Conservation (phyloP, 805 yeast species). For the Wickerhamiella azyma region DNA sequence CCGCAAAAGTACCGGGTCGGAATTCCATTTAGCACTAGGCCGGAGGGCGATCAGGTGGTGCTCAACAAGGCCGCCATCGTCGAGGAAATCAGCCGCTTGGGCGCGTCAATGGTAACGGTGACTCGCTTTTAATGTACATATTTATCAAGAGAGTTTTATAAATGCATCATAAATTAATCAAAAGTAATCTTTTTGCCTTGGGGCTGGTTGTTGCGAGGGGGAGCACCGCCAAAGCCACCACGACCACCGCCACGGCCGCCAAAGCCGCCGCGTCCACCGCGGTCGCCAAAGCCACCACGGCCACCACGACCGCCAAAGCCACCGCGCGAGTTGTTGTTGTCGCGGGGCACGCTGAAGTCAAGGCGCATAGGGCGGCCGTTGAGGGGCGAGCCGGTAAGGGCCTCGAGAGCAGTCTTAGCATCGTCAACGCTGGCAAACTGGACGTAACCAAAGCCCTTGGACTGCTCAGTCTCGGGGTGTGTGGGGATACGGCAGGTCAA, state of each 20-base stretch:
- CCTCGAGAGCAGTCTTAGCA: slow-evolving; percentile 78
- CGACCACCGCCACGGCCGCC: slow-evolving; percentile 17
- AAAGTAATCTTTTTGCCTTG: slow-evolving; percentile 18
- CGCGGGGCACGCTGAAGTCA: slow-evolving; percentile 89
- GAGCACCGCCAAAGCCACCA: slow-evolving; percentile 16
- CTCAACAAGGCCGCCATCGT: slow-evolving; percentile 62
- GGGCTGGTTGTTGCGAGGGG: slow-evolving; percentile 14
- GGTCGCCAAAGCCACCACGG: slow-evolving; percentile 24
- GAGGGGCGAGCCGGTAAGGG: slow-evolving; percentile 75
- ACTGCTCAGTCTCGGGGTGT: slow-evolving; percentile 96
- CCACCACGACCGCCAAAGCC: slow-evolving; percentile 12
- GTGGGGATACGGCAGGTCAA: slow-evolving; percentile 91
- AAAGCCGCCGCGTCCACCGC: slow-evolving; percentile 16
- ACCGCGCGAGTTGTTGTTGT: slow-evolving; percentile 32
- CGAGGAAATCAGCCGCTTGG: slow-evolving; percentile 43
- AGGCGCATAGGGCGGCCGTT: slow-evolving; percentile 90
- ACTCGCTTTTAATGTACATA: slow-evolving; percentile 12
- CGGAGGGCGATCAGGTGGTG: slow-evolving; percentile 20
- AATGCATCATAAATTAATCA: slow-evolving; percentile 4
- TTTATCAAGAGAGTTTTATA: neutral
- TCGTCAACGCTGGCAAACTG: slow-evolving; percentile 79
- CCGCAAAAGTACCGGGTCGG: slow-evolving; percentile 62
- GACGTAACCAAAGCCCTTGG: slow-evolving; percentile 98
- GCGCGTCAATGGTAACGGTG: slow-evolving; percentile 26
- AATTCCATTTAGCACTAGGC: slow-evolving; percentile 53